A percentile compares a stretch with the other conserved stretches of the same genome.
Evolutionary conservation across 495 filamentous ascomycete genomes (phyloP).

Genomic region (Penicillium macrosclerotiorum): DNA sequence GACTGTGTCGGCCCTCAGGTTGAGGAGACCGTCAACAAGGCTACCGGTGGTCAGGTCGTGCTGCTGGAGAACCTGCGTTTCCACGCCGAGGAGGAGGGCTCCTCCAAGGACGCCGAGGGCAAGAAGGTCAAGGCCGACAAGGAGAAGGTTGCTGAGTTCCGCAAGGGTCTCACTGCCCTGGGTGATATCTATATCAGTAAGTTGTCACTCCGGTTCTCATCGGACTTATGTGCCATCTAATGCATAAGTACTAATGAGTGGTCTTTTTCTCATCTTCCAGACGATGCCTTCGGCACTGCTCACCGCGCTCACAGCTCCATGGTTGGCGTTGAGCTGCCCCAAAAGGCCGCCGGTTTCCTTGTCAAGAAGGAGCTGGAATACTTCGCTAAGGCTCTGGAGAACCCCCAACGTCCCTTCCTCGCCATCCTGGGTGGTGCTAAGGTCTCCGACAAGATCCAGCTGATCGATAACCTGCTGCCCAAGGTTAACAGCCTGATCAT

Average conservation of each 20-base stretch:
- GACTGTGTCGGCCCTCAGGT: conserved; percentile 89
- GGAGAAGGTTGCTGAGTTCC: conserved; percentile 85
- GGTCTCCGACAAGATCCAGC: conserved; percentile 98
- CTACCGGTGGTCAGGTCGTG: conserved; percentile 78
- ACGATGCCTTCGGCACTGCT: conserved; percentile 98
- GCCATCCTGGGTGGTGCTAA: conserved; percentile 98
- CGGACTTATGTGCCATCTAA: too few relatives aligned
- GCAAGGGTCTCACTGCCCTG: conserved; percentile 89
- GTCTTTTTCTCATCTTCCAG: too few relatives aligned
- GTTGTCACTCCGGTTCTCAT: conserved; percentile 24
- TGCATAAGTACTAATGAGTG: too few relatives aligned
- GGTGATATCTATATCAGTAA: conserved; percentile 96
- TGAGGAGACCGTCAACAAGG: conserved; percentile 85
- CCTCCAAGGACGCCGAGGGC: conserved; percentile 83
- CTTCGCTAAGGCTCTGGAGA: conserved; percentile 96
- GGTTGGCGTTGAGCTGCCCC: conserved; percentile 92
- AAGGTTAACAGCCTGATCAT: conserved; percentile 97
- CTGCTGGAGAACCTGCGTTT: conserved; percentile 97
- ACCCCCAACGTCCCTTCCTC: conserved; percentile 91
- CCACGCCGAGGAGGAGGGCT: conserved; percentile 96
- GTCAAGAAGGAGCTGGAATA: conserved; percentile 99
- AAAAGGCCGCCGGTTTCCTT: conserved; percentile 95
- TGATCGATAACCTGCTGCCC: conserved; percentile 96
- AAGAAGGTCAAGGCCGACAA: conserved; percentile 99
- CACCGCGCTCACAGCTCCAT: conserved; percentile 98